Percentiles rank a stretch among this genome's conserved stretches.
Conservation (phyloP, 768 basidiomycete genomes). For the Psilocybe sp. region DNA sequence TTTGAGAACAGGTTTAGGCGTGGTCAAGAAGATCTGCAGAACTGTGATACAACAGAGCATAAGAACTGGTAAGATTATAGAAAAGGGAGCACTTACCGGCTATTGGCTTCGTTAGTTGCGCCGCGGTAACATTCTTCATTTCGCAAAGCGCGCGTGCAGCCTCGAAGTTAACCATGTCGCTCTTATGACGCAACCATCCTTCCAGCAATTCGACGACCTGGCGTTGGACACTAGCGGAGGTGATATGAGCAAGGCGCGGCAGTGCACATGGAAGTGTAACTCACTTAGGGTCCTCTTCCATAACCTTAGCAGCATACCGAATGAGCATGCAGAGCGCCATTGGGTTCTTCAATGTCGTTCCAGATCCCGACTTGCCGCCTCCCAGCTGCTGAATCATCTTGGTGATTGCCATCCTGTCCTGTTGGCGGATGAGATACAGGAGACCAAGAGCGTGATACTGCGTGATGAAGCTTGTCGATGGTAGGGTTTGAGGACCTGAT, state of each 20-base stretch:
- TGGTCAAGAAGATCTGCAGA: slow-evolving; percentile 92
- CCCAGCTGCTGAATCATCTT: slow-evolving; percentile 99
- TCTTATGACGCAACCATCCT: slow-evolving; percentile 95
- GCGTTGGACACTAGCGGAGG: slow-evolving; percentile 66
- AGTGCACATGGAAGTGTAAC: slow-evolving; percentile 25
- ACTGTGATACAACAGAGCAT: slow-evolving; percentile 42
- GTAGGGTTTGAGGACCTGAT: slow-evolving; percentile 71
- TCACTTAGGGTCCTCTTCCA: slow-evolving; percentile 98
- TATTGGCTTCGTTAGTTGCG: slow-evolving; percentile 84
- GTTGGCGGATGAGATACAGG: slow-evolving; percentile 91
- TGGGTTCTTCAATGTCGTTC: slow-evolving; percentile 86
- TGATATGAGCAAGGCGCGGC: slow-evolving; percentile 3
- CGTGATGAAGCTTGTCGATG: slow-evolving; percentile 88
- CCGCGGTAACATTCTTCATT: slow-evolving; percentile 77
- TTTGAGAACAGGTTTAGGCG: slow-evolving; percentile 91
- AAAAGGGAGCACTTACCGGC: slow-evolving; percentile 57
- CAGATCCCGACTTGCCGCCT: slow-evolving; percentile 80
- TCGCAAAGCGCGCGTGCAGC: slow-evolving; percentile 97
- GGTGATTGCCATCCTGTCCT: slow-evolving; percentile 98
- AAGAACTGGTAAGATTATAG: background rate
- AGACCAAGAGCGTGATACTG: slow-evolving; percentile 97
- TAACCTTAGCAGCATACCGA: slow-evolving; percentile 96
- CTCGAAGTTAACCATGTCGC: slow-evolving; percentile 99
- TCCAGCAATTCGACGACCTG: slow-evolving; percentile 94
- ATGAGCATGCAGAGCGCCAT: slow-evolving; percentile 99